Percentiles rank a stretch among this genome's conserved stretches.
Evolutionary conservation across 352 stramenopile species (phyloP).

Genomic region (Globisporangium solare): DNA sequence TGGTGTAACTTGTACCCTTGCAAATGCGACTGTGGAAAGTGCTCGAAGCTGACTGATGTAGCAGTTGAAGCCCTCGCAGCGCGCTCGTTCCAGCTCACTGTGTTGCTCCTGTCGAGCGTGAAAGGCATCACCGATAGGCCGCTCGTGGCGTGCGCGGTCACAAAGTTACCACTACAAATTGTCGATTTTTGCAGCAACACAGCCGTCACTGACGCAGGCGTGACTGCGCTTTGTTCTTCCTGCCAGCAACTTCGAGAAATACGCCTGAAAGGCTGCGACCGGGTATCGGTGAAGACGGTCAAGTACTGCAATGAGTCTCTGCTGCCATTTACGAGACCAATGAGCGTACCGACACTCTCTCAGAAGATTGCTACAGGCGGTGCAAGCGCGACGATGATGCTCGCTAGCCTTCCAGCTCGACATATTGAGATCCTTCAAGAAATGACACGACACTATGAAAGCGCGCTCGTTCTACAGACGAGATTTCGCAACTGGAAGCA

Average conservation of each 20-base stretch:
- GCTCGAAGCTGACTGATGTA: conserved; percentile 40
- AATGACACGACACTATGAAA: conserved; percentile 33
- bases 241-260: conserved; percentile 55
- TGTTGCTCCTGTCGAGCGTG: conserved; percentile 34
- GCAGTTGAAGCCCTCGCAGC: conserved; percentile 44
- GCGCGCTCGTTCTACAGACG: conserved; percentile 33
- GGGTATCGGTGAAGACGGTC: conserved; percentile 35
- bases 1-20: background rate
- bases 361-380: conserved; percentile 39
- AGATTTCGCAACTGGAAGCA: conserved; percentile 41
- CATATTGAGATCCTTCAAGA: conserved; percentile 32
- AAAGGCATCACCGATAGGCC: conserved; percentile 43
- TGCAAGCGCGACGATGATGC: conserved; percentile 21
- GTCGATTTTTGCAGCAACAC: conserved; percentile 61
- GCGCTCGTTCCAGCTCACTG: conserved; percentile 31
- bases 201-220: conserved; percentile 48
- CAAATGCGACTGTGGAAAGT: conserved; percentile 18
- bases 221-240: conserved; percentile 25
- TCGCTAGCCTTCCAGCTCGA: conserved; percentile 23
- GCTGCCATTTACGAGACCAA: conserved; percentile 38
- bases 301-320: conserved; percentile 24
- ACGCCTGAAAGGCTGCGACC: conserved; percentile 58
- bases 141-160: conserved; percentile 35
- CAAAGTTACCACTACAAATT: conserved; percentile 32
- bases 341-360: conserved; percentile 24